These are phyloP conservation scores for Acanthamoeba triangularis DNA, from an alignment of 208 protist species.

Conservation along the genomic window DNA sequence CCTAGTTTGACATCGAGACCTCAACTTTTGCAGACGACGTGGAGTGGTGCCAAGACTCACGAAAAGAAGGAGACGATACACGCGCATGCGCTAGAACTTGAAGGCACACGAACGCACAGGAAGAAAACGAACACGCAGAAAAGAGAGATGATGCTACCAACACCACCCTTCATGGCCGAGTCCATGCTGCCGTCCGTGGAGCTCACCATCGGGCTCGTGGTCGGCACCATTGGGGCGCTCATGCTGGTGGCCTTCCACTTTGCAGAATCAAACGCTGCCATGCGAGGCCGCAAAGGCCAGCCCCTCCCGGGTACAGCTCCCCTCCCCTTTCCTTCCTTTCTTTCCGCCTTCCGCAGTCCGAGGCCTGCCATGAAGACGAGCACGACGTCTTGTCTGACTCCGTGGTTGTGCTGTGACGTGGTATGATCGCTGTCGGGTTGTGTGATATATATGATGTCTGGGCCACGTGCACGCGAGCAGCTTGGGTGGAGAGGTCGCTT, in stretches of 20 bases:
- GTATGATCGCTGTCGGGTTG: not conserved
- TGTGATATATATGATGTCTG: not conserved
- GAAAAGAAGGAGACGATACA: no score
- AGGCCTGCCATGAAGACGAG: no score
- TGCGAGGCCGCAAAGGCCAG: conserved; percentile 58
- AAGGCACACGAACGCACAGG: no score
- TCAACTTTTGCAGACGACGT: no score
- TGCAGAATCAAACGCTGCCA: conserved; percentile 41
- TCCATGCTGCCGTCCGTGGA: not conserved
- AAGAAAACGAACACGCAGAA: no score
- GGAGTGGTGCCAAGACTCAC: no score
- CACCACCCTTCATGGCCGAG: not conserved
- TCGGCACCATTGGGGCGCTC: not conserved
- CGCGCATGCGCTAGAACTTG: no score
- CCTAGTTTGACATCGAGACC: no score
- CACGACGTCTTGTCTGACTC: not conserved
- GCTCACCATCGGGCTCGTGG: conserved; percentile 5
- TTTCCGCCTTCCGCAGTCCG: not conserved
- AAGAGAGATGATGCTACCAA: not conserved
- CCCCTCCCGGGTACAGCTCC: conserved; percentile 12
- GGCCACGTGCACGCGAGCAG: not conserved
- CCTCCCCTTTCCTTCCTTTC: not conserved
- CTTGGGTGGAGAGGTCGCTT: conserved; percentile 13
- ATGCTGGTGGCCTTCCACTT: conserved; percentile 58
- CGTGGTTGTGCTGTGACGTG: not conserved